Conservation (phyloP, 345 rosid species). For the Erysimum cheiranthoides region DNA sequence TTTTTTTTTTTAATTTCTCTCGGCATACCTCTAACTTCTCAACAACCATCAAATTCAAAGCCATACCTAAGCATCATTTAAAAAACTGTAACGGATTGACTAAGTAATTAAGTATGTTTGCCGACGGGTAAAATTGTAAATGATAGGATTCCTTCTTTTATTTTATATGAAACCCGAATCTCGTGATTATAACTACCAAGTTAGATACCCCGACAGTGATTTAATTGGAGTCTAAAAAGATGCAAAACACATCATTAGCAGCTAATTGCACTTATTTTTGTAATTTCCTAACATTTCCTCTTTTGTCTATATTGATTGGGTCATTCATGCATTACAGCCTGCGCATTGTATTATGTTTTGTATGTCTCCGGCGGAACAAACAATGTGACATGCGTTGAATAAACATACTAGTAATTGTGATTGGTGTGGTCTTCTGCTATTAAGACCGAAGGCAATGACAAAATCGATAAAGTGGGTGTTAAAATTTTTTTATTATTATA, state of each 20-base stretch:
- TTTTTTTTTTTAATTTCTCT: background rate
- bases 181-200: constrained; percentile 16
- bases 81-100: background rate
- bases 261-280: constrained; percentile 24
- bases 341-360: constrained; percentile 34
- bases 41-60: constrained; percentile 11
- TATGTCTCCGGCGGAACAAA: constrained; percentile 29
- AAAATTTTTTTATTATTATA: too few relatives aligned
- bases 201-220: constrained; percentile 20
- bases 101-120: constrained; percentile 17
- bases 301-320: constrained; percentile 36
- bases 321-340: constrained; percentile 27
- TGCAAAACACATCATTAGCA: constrained; percentile 32
- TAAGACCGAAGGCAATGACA: too few relatives aligned
- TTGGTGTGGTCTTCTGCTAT: constrained; percentile 32
- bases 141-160: background rate
- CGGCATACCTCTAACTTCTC: background rate
- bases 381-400: constrained; percentile 35
- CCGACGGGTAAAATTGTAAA: constrained; percentile 16
- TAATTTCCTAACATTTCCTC: constrained; percentile 22
- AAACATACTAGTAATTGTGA: constrained; percentile 8
- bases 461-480: too few relatives aligned
- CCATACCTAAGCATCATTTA: background rate
- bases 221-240: constrained; percentile 1
- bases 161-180: constrained; percentile 11